Evolutionary conservation across 345 rosid species (phyloP), one percentile per base, ranked within the genome.

Genomic region (Arabis hirsuta): DNA sequence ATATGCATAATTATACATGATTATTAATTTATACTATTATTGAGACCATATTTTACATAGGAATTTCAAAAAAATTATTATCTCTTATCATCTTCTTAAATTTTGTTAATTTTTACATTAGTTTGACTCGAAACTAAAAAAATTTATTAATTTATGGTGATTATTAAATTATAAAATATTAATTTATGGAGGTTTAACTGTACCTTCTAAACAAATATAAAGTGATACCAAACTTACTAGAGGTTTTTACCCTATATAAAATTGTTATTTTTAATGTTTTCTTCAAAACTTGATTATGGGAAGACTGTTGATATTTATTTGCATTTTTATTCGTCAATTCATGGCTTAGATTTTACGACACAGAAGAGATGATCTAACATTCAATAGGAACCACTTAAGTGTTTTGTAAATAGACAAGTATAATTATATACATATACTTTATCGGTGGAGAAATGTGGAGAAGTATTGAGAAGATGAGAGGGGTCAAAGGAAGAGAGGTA

Each of bases 401-500:
- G 38, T 34, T 34, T 34, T 34, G 38, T 6, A 6, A 34, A 34
- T 34, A 34, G 38, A 34, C 7, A 34, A 34, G 1, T 0, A 34
- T 6, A 34, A 34, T 2, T 34, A 5, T 34, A 34, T 20, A 24
- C 7, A 50, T 7, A 19, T 47, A 1, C 24, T 42, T 42, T 20
- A 57, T 36, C 6, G 9, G 22, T 73, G 41, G 24, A 65, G 43
- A 36, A 42, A 24, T 65, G 71, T 73, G 71, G 57, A 65, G 65
- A 65, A 55, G 52, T 73, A 34, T 59, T 65, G 44, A 43, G 65
- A 73, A 57, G 59, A 67, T 61, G 65, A 62, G 51, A 62, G 13
- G 46, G 46, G 59, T 63, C 61, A 62, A 61, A 55, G 65, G 52
- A 54, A 61, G 50, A 62, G 62, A 76, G 44, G 51, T 67, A 32